A percentile compares a stretch with the other conserved stretches of the same genome.
These are phyloP conservation scores for Trichoderma atrobrunneum DNA, from an alignment of 2,329 filamentous ascomycete species.

Conservation along the genomic window DNA sequence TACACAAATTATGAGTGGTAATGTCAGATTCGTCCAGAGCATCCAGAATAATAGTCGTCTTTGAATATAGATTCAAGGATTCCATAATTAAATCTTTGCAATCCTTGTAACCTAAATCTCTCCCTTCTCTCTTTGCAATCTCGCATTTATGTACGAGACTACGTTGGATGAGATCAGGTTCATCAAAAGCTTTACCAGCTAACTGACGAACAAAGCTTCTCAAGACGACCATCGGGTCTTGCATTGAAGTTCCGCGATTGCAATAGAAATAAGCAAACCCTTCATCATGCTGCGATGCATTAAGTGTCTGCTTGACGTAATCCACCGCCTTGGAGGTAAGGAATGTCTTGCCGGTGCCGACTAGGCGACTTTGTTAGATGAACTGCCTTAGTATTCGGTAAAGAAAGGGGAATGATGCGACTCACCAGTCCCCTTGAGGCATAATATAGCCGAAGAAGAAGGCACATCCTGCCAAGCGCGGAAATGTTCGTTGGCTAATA, in stretches of 20 bases:
- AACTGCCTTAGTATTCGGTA: too few relatives aligned
- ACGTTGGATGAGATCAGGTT: neutral
- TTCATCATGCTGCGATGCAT: neutral
- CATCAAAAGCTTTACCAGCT: neutral
- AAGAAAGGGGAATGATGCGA: too few relatives aligned
- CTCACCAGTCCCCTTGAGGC: slow-evolving; percentile 5
- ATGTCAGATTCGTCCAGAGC: slow-evolving; percentile 23
- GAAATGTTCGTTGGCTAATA: neutral
- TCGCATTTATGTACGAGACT: neutral
- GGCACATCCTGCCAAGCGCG: neutral
- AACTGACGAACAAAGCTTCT: slow-evolving; percentile 23
- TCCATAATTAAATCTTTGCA: slow-evolving; percentile 19
- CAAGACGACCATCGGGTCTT: slow-evolving; percentile 17
- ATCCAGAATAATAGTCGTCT: slow-evolving; percentile 20
- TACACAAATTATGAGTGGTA: slow-evolving; percentile 12
- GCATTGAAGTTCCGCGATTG: slow-evolving; percentile 15
- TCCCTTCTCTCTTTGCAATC: neutral
- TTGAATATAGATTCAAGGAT: slow-evolving; percentile 5
- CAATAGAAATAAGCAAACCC: slow-evolving; percentile 24
- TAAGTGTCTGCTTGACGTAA: neutral
- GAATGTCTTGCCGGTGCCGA: slow-evolving; percentile 12
- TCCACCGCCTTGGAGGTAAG: slow-evolving; percentile 13
- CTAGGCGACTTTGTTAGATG: neutral
- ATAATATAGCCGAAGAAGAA: slow-evolving; percentile 5
- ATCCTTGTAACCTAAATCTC: slow-evolving; percentile 3